Percentiles rank a stretch among this genome's conserved stretches.
Evolutionary conservation across 1,139 yeast genomes (phyloP).

Genomic region (Scheffersomyces cryptocercus): DNA sequence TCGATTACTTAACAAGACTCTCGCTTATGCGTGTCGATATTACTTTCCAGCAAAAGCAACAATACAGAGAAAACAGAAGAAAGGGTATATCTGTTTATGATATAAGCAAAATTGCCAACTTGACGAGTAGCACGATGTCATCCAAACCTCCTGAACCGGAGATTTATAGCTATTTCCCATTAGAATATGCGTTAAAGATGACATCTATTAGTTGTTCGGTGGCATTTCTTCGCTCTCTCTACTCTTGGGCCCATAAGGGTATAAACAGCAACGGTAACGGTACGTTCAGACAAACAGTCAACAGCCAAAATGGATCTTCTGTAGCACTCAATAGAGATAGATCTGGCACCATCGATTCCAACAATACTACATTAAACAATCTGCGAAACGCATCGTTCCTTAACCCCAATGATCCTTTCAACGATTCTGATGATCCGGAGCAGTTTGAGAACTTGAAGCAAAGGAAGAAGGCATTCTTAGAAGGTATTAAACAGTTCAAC

Average conservation of each 20-base stretch:
- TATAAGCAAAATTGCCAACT: conserved; percentile 67
- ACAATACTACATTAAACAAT: conserved; percentile 25
- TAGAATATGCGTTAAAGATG: conserved; percentile 83
- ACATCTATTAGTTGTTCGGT: conserved; percentile 79
- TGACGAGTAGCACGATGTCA: conserved; percentile 67
- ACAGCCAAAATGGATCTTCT: conserved; percentile 15
- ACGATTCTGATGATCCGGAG: conserved; percentile 68
- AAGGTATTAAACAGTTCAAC: conserved; percentile 78
- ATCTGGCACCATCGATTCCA: conserved; percentile 45
- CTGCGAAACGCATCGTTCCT: conserved; percentile 38
- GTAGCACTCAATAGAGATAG: conserved; percentile 32
- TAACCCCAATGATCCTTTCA: conserved; percentile 18
- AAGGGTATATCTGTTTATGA: conserved; percentile 74
- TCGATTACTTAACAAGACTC: conserved; percentile 74
- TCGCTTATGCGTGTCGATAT: conserved; percentile 74
- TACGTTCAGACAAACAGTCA: conserved; percentile 3
- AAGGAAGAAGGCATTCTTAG: conserved; percentile 77
- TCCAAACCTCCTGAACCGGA: conserved; percentile 68
- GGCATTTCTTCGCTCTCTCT: conserved; percentile 76
- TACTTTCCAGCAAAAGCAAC: conserved; percentile 65
- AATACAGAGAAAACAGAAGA: conserved; percentile 62
- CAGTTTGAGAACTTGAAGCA: conserved; percentile 86
- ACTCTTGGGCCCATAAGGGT: conserved; percentile 88
- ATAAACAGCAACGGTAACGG: conserved; percentile 22
- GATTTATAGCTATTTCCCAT: conserved; percentile 55